These are phyloP conservation scores for Mortierella sp. DNA, from an alignment of 371 early-diverging fungal genomes.

Conservation along the genomic window DNA sequence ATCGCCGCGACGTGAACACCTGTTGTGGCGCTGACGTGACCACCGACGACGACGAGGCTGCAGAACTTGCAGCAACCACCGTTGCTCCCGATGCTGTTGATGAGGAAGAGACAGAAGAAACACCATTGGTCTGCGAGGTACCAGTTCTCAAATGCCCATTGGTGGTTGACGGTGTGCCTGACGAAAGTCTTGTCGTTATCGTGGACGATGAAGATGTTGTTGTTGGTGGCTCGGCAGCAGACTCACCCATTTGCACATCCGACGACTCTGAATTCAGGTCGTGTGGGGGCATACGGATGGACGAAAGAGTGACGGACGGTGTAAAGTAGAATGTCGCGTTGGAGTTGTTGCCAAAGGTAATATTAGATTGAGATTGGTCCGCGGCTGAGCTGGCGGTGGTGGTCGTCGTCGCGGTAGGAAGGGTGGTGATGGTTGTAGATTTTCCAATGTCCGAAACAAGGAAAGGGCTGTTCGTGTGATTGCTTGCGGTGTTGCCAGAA, in stretches of 20 bases:
- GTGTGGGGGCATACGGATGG: not conserved
- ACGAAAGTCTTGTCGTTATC: not conserved
- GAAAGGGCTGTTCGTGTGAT: constrained; percentile 14
- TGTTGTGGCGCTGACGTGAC: not conserved
- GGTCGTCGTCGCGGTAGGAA: not conserved
- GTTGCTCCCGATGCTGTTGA: not conserved
- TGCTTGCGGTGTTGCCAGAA: not conserved
- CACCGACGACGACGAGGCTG: not conserved
- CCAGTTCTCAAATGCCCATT: not conserved
- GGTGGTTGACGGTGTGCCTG: not conserved
- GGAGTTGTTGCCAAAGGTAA: not conserved
- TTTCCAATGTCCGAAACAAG: constrained; percentile 16
- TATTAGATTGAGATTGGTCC: not conserved
- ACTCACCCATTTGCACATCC: not conserved
- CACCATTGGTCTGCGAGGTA: not conserved
- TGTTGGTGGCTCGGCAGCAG: not conserved
- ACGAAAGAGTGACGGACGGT: not conserved
- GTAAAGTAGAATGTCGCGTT: constrained; percentile 21
- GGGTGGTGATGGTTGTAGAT: not conserved
- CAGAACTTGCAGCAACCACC: not conserved
- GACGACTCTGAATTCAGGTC: not conserved
- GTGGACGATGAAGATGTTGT: not conserved
- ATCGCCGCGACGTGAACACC: constrained; percentile 13
- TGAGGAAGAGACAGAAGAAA: not conserved
- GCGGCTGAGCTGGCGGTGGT: not conserved